Evolutionary conservation across 1,139 yeast genomes (phyloP), one percentile per base, ranked within the genome.

Genomic region (Meyerozyma smithsonii): DNA sequence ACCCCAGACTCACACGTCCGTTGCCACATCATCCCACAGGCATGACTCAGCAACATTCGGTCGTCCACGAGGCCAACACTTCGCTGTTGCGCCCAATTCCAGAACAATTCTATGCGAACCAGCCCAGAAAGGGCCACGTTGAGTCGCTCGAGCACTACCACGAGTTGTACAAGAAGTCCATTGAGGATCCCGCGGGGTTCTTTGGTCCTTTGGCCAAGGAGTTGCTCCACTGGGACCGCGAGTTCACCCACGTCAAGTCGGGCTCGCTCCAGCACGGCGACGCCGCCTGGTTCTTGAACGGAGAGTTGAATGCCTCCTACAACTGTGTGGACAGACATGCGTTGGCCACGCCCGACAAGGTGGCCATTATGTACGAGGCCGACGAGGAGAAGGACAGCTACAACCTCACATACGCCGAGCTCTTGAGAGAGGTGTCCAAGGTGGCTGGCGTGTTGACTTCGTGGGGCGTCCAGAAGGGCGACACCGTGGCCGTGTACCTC

Each of bases 241-340:
- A 84, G 47, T 92, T 87, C 66, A 68, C 74, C 54, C 76, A 81
- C 43, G 96, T 86, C 42, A 74, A 75, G 52, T 59, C 79, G 35
- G 96, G 97, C 19, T 74, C 84, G 42, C 77, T 92, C 54, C 71
- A 71, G 45, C 66, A 79, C 49, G 97, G 96, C 51, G 95, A 90
- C 56, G 74, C 81, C 32, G 84, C 96, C 35, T 92, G 97, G 97
- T 92, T 92, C 59, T 65, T 88, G 39, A 92, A 88, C 47, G 98
- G 98, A 59, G 83, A 85, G 67, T 77, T 92, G 61, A 92, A 92
- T 59, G 97, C 98, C 37, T 76, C 88, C 44, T 90, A 84, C 72
- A 92, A 92, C 73, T 86, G 96, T 77, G 96, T 92, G 51, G 98
- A 92, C 67, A 81, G 97, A 71, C 95, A 88, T 59, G 98, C 98